Conservation (phyloP, 2,329 filamentous ascomycete genomes). For the Mycosphaerella sp. region DNA sequence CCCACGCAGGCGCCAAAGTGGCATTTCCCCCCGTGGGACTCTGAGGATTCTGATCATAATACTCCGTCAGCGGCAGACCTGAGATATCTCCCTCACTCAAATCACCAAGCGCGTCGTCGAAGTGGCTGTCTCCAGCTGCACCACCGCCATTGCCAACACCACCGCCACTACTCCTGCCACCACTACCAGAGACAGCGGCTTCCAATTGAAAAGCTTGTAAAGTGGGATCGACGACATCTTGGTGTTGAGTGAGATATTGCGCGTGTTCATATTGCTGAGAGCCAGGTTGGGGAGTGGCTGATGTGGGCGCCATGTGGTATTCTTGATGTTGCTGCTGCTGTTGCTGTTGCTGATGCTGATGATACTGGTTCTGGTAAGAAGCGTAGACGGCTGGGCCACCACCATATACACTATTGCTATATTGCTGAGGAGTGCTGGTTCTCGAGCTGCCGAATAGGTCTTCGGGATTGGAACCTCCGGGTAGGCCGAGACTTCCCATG, state of each 20-base stretch:
- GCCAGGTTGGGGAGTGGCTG: conserved; percentile 18
- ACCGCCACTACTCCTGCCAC: not conserved
- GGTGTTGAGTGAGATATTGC: conserved; percentile 30
- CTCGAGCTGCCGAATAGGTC: conserved; percentile 28
- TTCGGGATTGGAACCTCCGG: conserved; percentile 26
- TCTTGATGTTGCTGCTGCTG: conserved; percentile 12
- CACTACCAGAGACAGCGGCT: conserved; percentile 10
- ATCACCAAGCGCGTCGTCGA: conserved; percentile 29
- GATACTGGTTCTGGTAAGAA: conserved; percentile 24
- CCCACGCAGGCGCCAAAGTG: conserved; percentile 26
- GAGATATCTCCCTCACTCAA: conserved; percentile 19
- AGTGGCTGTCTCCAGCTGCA: conserved; percentile 21
- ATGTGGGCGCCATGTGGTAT: conserved; percentile 15
- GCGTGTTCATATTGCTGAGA: conserved; percentile 29
- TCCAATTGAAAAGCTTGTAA: conserved; percentile 24
- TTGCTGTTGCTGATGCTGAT: conserved; percentile 18
- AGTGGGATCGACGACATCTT: conserved; percentile 29
- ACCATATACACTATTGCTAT: conserved; percentile 15
- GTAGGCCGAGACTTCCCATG: conserved; percentile 31
- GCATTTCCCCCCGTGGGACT: conserved; percentile 23
- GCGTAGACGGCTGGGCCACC: conserved; percentile 21
- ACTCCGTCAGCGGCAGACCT: conserved; percentile 22
- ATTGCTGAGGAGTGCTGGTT: conserved; percentile 29
- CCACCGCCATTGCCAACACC: too few relatives aligned
- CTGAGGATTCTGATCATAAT: conserved; percentile 23